Base-by-base conservation (phyloP, 352 stramenopile species). In the Bremia lactucae region DNA sequence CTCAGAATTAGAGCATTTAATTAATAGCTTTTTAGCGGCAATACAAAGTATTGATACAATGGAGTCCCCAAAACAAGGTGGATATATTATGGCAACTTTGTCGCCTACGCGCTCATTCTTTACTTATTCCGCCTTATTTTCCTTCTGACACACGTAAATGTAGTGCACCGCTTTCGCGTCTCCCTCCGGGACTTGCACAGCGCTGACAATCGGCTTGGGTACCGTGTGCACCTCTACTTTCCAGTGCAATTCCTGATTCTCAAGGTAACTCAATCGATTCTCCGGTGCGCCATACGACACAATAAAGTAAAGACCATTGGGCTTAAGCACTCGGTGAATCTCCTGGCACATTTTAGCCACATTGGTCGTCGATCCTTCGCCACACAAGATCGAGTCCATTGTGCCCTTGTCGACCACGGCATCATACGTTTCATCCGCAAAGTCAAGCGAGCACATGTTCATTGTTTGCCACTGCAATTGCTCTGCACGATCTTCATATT, bases 161-260 rank as follows among this genome's bases (percentile, higher is more conserved):
- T 98, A 98, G 60, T 98, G 93, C 42, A 97, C 91, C 35, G 73
- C 81, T 46, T 95, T 96, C 18, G 87, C 87, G 51, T 98, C 91
- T 6, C 84, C 81, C 36, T 93, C 92, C n/a, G 84, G 83, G 36
- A 96, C 82, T 22, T 95, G 86, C 38, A 94, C 83, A 16, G 88
- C 87, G 36, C 74, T 96, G n/a, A 98, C 90, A 10, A 87, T 96
- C 5, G 93, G 93, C 65, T 98, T 98, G 29, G 89, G 85, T 34
- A 98, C 86, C n/a, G 93, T 97, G 65, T 96, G 87, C 23, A 95
- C 76, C 15, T 80, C 93, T 10, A 98, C 93, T 29, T 76, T 95
- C 93, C 93, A 98, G 49, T 79, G 73, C 62, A 97, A 82, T 49
- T 96, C 93, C 52, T 98, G 95, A 58, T 94, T 96, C 64, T 98